These are phyloP conservation scores for Lagenaria siceraria DNA, from an alignment of 306 rosid genomes.

Conservation along the genomic window DNA sequence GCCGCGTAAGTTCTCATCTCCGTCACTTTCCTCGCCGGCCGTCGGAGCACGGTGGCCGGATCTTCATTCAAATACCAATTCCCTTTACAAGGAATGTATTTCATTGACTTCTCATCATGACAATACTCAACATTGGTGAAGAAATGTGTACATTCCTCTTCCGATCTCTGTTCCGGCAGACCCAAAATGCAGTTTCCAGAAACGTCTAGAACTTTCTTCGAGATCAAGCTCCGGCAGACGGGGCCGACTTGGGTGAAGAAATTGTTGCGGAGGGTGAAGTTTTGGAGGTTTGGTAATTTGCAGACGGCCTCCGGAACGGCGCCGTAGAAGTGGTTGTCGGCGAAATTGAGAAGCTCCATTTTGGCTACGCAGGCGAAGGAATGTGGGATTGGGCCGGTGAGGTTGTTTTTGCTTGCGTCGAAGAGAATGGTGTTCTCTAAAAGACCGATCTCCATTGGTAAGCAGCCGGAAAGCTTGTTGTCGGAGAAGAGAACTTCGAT, in stretches of 20 bases:
- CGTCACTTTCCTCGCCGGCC: background rate
- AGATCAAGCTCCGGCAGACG: conserved; percentile 37
- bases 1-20: conserved; percentile 3
- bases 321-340: conserved; percentile 35
- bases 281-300: conserved; percentile 18
- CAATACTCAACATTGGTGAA: conserved; percentile 13
- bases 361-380: conserved; percentile 50
- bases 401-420: conserved; percentile 30
- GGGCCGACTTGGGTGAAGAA: conserved; percentile 52
- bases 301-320: conserved; percentile 53
- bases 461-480: conserved; percentile 43
- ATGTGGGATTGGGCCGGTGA: conserved; percentile 60
- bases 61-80: background rate
- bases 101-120: conserved; percentile 6
- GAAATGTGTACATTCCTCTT: conserved; percentile 21
- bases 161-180: conserved; percentile 30
- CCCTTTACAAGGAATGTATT: conserved; percentile 32
- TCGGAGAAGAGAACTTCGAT: conserved; percentile 52
- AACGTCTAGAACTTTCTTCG: conserved; percentile 24
- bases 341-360: conserved; percentile 31
- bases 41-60: background rate
- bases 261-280: conserved; percentile 29
- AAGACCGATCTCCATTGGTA: conserved; percentile 54
- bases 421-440: conserved; percentile 30
- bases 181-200: conserved; percentile 42